Evolutionary conservation across 1,139 yeast genomes (phyloP).

Genomic region (Arxiozyma slooffiae): DNA sequence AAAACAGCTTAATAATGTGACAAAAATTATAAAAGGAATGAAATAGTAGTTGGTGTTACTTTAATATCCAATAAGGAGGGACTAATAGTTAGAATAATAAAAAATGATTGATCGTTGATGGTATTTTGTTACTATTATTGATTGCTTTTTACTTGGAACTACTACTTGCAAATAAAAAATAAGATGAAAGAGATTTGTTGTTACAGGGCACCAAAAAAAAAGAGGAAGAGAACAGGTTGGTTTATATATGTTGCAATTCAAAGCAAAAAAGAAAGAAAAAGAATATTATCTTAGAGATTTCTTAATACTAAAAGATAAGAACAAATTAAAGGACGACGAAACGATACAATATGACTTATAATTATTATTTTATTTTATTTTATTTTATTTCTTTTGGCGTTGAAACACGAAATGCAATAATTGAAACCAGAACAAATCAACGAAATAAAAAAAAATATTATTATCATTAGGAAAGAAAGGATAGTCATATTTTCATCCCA

Average conservation of each 20-base stretch:
- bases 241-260: background rate
- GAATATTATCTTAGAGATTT: background rate
- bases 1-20: too few species aligned
- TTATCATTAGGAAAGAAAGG: background rate
- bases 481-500: too few species aligned
- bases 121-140: background rate
- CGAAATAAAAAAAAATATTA: too few species aligned
- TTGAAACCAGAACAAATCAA: background rate
- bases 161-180: too few species aligned
- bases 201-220: too few species aligned
- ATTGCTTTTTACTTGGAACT: too few species aligned
- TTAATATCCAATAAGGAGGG: background rate
- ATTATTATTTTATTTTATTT: too few species aligned
- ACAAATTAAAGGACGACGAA: background rate
- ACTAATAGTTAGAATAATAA: background rate
- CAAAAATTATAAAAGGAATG: slow-evolving; percentile 1
- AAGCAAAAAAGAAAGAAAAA: too few species aligned
- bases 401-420: background rate
- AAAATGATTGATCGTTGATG: background rate
- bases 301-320: background rate
- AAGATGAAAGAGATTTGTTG: too few species aligned
- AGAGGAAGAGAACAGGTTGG: background rate
- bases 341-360: background rate
- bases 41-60: background rate
- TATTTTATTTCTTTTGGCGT: background rate